Evolutionary conservation across 306 rosid genomes (phyloP).

Genomic region (Mucuna pruriens): DNA sequence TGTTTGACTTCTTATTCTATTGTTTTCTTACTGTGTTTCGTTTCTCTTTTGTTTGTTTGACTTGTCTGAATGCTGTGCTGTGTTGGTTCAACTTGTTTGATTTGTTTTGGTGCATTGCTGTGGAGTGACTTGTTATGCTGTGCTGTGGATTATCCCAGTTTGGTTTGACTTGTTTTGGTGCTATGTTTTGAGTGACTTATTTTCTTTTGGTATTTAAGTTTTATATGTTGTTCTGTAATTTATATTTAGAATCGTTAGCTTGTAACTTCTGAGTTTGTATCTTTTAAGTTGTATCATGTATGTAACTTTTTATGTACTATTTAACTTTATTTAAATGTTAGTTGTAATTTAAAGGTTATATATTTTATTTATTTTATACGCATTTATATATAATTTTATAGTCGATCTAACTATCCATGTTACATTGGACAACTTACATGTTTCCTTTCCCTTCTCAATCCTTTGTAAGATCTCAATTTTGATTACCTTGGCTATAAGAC

Average conservation of each 20-base stretch:
- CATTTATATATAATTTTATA: neutral
- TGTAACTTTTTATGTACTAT: neutral
- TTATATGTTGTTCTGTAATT: neutral
- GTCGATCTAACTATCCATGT: neutral
- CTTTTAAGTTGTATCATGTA: neutral
- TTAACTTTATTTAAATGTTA: neutral
- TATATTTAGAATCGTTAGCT: neutral
- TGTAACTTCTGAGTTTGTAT: neutral
- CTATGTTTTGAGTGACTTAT: neutral
- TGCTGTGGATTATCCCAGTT: neutral
- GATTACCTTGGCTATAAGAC: conserved; percentile 2
- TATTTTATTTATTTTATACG: neutral
- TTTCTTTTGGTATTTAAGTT: neutral
- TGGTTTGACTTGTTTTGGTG: neutral
- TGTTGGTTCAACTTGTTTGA: neutral
- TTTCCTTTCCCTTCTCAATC: neutral
- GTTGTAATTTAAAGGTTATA: neutral
- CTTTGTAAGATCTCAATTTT: neutral
- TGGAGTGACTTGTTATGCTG: neutral
- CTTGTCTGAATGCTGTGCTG: neutral
- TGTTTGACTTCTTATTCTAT: neutral
- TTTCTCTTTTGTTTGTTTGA: neutral
- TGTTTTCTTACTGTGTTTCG: neutral
- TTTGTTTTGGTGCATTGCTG: neutral
- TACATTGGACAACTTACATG: neutral